phyloP scores from a whole-genome alignment of 768 basidiomycete species.

The Kondoa subrosea region DNA sequence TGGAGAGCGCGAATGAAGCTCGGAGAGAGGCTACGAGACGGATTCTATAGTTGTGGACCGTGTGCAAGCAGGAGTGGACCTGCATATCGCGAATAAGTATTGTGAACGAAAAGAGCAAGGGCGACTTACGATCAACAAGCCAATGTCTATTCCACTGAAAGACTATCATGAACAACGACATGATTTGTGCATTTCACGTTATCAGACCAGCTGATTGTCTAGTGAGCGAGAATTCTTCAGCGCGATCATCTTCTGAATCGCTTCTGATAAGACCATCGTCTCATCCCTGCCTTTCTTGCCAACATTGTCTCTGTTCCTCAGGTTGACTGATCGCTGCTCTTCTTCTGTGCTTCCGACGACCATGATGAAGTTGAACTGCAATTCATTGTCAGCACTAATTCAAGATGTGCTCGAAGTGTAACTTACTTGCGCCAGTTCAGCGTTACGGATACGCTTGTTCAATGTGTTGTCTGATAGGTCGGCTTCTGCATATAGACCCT shows the following conservation, averaged over 20 bases:
- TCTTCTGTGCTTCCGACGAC: constrained; percentile 94
- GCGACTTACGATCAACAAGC: no score
- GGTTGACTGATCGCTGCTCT: constrained; percentile 74
- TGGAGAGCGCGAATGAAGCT: no score
- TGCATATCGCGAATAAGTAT: no score
- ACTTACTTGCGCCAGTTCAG: constrained; percentile 93
- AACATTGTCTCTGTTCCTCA: constrained; percentile 85
- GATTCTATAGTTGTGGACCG: no score
- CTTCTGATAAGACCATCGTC: constrained; percentile 51
- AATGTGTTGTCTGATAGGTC: constrained; percentile 84
- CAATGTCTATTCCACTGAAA: no score
- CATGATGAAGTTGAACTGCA: constrained; percentile 30
- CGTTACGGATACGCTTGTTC: constrained; percentile 93
- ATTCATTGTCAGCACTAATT: no score
- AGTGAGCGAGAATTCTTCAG: constrained; percentile 51
- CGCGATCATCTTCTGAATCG: constrained; percentile 50
- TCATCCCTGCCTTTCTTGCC: constrained; percentile 57
- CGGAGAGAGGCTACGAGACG: no score
- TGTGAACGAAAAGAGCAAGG: no score
- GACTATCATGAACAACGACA: no score
- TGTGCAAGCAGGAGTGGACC: no score
- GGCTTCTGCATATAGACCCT: constrained; percentile 74
- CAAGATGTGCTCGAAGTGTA: no score
- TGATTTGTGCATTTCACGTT: no score
- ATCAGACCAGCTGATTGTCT: constrained; percentile 47